These are phyloP conservation scores for Microcyclosporella mali DNA, from an alignment of 2,329 filamentous ascomycete species.

Conservation along the genomic window DNA sequence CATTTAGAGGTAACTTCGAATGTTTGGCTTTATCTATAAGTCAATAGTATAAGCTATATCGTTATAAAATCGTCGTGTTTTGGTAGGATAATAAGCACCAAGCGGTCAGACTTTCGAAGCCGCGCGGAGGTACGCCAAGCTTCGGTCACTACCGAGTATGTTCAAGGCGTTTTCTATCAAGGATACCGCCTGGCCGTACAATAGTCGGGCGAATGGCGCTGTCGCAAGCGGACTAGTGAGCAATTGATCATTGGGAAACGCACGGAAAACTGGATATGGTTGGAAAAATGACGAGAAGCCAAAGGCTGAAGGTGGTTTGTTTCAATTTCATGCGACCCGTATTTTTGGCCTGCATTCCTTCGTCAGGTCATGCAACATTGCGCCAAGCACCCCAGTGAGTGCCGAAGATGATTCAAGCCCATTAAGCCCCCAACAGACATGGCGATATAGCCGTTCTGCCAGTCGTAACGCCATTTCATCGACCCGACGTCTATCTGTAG, in stretches of 20 bases:
- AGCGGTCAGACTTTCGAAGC: no score
- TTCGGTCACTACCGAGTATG: no score
- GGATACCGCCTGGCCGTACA: background rate
- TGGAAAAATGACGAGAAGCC: slow-evolving; percentile 1
- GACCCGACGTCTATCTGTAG: slow-evolving; percentile 65
- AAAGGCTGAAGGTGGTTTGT: slow-evolving; percentile 2
- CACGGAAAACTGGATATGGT: slow-evolving; percentile 1
- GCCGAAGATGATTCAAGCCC: slow-evolving; percentile 13
- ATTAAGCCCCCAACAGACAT: slow-evolving; percentile 15
- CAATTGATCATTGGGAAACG: background rate
- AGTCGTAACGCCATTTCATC: slow-evolving; percentile 8
- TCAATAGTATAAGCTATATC: no score
- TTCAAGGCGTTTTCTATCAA: background rate
- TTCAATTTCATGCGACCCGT: slow-evolving; percentile 4
- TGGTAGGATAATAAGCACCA: no score
- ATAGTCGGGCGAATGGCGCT: no score
- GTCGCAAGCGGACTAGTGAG: background rate
- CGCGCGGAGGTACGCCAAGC: no score
- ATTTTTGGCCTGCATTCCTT: background rate
- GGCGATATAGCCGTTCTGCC: slow-evolving; percentile 10
- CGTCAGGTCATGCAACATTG: slow-evolving; percentile 1
- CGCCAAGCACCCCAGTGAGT: background rate
- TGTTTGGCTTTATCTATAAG: no score
- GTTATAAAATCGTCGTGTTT: no score
- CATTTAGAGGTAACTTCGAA: no score